Conservation (phyloP, 2,329 filamentous ascomycete genomes). For the Pseudomassariella vexata region DNA sequence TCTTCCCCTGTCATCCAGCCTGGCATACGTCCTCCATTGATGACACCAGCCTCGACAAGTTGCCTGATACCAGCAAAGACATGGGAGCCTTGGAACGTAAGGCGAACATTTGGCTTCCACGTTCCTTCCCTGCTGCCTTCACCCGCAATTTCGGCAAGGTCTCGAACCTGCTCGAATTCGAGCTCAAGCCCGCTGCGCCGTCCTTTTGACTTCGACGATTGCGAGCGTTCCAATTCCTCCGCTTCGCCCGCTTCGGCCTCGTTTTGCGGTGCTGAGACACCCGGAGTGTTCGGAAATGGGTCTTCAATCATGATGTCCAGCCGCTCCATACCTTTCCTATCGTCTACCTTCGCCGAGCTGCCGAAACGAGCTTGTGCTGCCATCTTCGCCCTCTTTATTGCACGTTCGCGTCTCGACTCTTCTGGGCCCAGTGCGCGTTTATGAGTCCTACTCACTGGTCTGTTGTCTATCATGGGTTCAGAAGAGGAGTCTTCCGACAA, state of each 20-base stretch:
- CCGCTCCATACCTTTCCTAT: constrained; percentile 57
- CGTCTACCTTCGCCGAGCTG: constrained; percentile 44
- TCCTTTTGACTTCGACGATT: constrained; percentile 15
- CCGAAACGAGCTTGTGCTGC: constrained; percentile 69
- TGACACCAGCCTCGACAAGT: constrained; percentile 68
- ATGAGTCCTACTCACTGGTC: constrained; percentile 16
- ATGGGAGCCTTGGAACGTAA: constrained; percentile 70
- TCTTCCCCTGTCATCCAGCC: constrained; percentile 90
- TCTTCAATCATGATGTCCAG: constrained; percentile 57
- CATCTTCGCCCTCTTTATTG: constrained; percentile 52
- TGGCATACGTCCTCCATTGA: constrained; percentile 75
- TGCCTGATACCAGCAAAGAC: constrained; percentile 76
- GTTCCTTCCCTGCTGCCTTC: constrained; percentile 14
- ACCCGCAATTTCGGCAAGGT: constrained; percentile 11
- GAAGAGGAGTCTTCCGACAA: constrained; percentile 31
- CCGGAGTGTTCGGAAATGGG: constrained; percentile 35
- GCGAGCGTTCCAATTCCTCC: neutral
- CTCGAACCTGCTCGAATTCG: constrained; percentile 10
- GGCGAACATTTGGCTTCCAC: constrained; percentile 54
- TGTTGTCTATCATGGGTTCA: constrained; percentile 11
- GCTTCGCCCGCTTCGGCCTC: constrained; percentile 9
- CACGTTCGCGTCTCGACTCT: constrained; percentile 24
- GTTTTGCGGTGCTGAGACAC: neutral
- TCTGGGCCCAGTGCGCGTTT: constrained; percentile 17
- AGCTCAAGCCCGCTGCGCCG: constrained; percentile 16